Percentiles rank a stretch among this genome's conserved stretches.
Evolutionary conservation across 768 basidiomycete species (phyloP).

Genomic region (Leucocoprinus leucothites): DNA sequence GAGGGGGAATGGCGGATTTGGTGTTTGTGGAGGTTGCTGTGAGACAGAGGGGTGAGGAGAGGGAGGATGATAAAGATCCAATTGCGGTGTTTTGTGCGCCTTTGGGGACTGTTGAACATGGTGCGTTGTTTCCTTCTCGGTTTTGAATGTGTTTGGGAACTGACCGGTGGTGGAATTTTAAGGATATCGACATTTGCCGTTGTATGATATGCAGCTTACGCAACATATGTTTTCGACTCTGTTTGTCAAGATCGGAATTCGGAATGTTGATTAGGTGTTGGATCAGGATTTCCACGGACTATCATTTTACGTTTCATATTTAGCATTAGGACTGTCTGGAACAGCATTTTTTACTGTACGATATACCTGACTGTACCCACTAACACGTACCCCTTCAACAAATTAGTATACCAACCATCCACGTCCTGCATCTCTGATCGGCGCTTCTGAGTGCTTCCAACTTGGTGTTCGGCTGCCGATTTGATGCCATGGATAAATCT

Average conservation of each 20-base stretch:
- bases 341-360: too few relatives aligned
- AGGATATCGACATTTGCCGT: conserved; percentile 89
- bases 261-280: conserved; percentile 18
- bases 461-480: too few relatives aligned
- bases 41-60: conserved; percentile 56
- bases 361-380: too few relatives aligned
- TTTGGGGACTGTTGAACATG: conserved; percentile 68
- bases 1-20: conserved; percentile 68
- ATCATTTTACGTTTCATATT: too few relatives aligned
- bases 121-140: conserved; percentile 34
- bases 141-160: background rate
- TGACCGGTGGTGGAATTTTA: background rate
- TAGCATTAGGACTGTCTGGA: too few relatives aligned
- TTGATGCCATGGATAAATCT: too few relatives aligned
- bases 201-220: conserved; percentile 84
- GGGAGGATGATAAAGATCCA: conserved; percentile 47
- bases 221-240: conserved; percentile 94
- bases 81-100: conserved; percentile 74
- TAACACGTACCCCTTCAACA: too few relatives aligned
- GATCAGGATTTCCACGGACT: too few relatives aligned
- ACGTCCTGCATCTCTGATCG: too few relatives aligned
- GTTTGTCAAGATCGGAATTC: conserved; percentile 67
- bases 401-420: too few relatives aligned
- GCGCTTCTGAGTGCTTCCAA: too few relatives aligned
- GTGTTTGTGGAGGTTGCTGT: conserved; percentile 83